Percentiles rank a stretch among this genome's conserved stretches.
Evolutionary conservation across 2,329 filamentous ascomycete genomes (phyloP).

Genomic region (Scytalidium sp.): DNA sequence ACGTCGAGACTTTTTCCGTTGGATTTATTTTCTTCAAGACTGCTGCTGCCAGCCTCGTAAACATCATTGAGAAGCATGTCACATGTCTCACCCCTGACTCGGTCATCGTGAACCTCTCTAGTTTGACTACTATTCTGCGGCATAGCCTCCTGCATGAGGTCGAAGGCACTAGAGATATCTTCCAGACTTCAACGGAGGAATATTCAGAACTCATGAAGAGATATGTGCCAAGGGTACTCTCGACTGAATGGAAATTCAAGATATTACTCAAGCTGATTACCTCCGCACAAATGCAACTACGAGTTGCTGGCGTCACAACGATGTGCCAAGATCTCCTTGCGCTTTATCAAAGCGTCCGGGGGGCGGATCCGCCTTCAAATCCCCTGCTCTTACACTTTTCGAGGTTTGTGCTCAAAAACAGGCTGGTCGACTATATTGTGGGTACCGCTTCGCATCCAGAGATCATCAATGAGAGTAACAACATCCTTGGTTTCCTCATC

Average conservation of each 20-base stretch:
- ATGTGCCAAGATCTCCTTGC: constrained; percentile 70
- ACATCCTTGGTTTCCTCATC: constrained; percentile 83
- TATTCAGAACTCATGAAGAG: constrained; percentile 32
- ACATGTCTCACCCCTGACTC: constrained; percentile 48
- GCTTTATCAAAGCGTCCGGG: constrained; percentile 57
- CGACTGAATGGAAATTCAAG: constrained; percentile 66
- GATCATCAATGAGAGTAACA: constrained; percentile 75
- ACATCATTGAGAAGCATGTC: constrained; percentile 53
- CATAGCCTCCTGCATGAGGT: constrained; percentile 30
- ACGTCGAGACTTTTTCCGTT: constrained; percentile 32
- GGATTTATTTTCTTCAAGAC: constrained; percentile 42
- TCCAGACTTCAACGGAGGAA: constrained; percentile 24
- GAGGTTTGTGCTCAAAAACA: constrained; percentile 64
- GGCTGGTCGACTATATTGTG: constrained; percentile 81
- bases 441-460: constrained; percentile 91
- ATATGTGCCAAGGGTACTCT: constrained; percentile 47
- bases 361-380: constrained; percentile 32
- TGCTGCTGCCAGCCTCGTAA: constrained; percentile 39
- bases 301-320: constrained; percentile 71
- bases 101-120: constrained; percentile 35
- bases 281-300: constrained; percentile 86
- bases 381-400: constrained; percentile 66
- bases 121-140: constrained; percentile 43
- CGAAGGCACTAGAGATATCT: constrained; percentile 11
- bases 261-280: constrained; percentile 69